Conservation (phyloP, 257 asterid species). For the Ehretia macrophylla region DNA sequence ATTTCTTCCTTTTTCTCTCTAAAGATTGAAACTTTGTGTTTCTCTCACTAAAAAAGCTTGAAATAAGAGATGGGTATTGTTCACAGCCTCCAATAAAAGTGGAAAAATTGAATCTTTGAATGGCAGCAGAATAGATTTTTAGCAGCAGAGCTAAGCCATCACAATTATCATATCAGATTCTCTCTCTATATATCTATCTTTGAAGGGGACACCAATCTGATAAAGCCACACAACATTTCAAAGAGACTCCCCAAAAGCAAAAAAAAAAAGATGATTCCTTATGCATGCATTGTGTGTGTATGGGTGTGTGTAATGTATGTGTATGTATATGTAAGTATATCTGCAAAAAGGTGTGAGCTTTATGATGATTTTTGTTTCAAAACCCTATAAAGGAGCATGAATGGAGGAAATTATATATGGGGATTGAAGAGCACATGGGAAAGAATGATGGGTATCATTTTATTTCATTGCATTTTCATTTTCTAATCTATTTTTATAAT, state of each 20-base stretch:
- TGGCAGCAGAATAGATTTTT: slow-evolving; percentile 29
- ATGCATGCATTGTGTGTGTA: slow-evolving; percentile 2
- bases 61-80: slow-evolving; percentile 36
- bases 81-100: slow-evolving; percentile 43
- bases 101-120: slow-evolving; percentile 39
- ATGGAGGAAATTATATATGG: slow-evolving; percentile 25
- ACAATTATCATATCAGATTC: slow-evolving; percentile 48
- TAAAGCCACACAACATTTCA: slow-evolving; percentile 49
- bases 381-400: slow-evolving; percentile 37
- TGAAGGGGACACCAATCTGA: slow-evolving; percentile 42
- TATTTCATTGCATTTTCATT: too few relatives aligned
- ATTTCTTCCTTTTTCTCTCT: background rate
- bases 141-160: slow-evolving; percentile 30
- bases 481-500: too few relatives aligned
- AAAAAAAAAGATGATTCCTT: slow-evolving; percentile 36
- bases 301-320: slow-evolving; percentile 16
- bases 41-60: background rate
- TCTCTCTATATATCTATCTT: slow-evolving; percentile 18
- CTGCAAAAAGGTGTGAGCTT: slow-evolving; percentile 33
- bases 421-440: slow-evolving; percentile 69
- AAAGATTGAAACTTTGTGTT: background rate
- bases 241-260: slow-evolving; percentile 46
- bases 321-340: slow-evolving; percentile 10
- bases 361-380: slow-evolving; percentile 25
- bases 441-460: slow-evolving; percentile 42